Conservation (phyloP, 345 rosid genomes). For the Linum usitatissimum region DNA sequence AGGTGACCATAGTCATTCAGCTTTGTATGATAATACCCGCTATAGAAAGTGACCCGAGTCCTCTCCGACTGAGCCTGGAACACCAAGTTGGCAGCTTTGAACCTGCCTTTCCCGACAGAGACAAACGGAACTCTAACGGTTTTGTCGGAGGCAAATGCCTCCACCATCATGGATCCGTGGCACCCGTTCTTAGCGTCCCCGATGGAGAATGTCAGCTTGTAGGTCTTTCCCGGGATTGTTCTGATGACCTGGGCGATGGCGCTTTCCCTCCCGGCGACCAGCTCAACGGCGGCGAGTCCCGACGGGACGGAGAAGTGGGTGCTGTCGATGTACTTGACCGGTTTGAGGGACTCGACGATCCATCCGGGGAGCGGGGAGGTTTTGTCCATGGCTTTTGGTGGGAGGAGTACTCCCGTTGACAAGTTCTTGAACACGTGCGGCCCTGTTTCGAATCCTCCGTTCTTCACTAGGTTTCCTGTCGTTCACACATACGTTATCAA, state of each 20-base stretch:
- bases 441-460: conserved; percentile 70
- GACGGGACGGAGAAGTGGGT: conserved; percentile 58
- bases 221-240: conserved; percentile 34
- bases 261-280: conserved; percentile 79
- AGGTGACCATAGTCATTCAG: conserved; percentile 59
- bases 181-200: conserved; percentile 78
- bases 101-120: conserved; percentile 47
- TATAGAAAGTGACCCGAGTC: conserved; percentile 65
- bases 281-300: conserved; percentile 47
- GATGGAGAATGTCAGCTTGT: conserved; percentile 40
- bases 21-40: conserved; percentile 63
- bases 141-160: conserved; percentile 48
- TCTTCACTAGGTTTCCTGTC: conserved; percentile 56
- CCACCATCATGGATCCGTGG: conserved; percentile 75
- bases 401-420: conserved; percentile 73
- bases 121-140: conserved; percentile 32
- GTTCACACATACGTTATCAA: too few relatives aligned
- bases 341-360: conserved; percentile 81
- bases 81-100: conserved; percentile 30
- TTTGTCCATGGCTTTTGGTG: conserved; percentile 34
- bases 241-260: conserved; percentile 68
- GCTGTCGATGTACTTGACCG: conserved; percentile 60
- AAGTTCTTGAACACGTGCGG: conserved; percentile 71
- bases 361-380: conserved; percentile 80
- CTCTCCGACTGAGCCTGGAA: conserved; percentile 39